Conservation (phyloP, 2,329 filamentous ascomycete genomes). For the Trichophyton simii region DNA sequence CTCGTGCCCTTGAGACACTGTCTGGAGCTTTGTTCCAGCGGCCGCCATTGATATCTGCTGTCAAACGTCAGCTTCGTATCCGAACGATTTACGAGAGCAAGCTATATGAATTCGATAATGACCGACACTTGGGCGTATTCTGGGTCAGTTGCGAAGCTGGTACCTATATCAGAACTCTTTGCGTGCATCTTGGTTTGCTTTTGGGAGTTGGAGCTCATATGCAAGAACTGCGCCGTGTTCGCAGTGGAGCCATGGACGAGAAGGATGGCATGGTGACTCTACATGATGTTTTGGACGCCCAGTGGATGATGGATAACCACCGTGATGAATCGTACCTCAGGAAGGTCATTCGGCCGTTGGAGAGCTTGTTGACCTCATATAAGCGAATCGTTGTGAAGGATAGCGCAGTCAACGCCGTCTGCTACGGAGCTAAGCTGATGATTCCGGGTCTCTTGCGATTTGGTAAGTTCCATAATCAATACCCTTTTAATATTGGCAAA, state of each 20-base stretch:
- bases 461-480: constrained; percentile 41
- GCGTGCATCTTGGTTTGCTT: constrained; percentile 73
- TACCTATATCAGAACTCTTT: constrained; percentile 96
- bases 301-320: constrained; percentile 93
- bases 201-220: constrained; percentile 86
- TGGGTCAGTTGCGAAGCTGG: constrained; percentile 99
- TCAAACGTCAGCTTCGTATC: constrained; percentile 97
- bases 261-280: constrained; percentile 78
- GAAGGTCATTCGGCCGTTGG: constrained; percentile 79
- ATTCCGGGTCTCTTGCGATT: constrained; percentile 90
- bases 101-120: constrained; percentile 94
- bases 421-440: constrained; percentile 98
- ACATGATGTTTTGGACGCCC: constrained; percentile 89
- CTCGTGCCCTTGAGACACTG: constrained; percentile 84
- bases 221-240: constrained; percentile 91
- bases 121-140: constrained; percentile 92
- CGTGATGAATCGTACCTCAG: constrained; percentile 87
- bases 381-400: constrained; percentile 98
- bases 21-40: constrained; percentile 96
- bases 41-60: constrained; percentile 90
- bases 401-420: constrained; percentile 89
- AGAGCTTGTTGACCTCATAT: constrained; percentile 82
- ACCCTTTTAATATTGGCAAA: neutral
- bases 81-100: constrained; percentile 97
- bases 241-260: constrained; percentile 92